Base-by-base conservation (phyloP, 2,329 filamentous ascomycete species). In the Fusarium setosum region DNA sequence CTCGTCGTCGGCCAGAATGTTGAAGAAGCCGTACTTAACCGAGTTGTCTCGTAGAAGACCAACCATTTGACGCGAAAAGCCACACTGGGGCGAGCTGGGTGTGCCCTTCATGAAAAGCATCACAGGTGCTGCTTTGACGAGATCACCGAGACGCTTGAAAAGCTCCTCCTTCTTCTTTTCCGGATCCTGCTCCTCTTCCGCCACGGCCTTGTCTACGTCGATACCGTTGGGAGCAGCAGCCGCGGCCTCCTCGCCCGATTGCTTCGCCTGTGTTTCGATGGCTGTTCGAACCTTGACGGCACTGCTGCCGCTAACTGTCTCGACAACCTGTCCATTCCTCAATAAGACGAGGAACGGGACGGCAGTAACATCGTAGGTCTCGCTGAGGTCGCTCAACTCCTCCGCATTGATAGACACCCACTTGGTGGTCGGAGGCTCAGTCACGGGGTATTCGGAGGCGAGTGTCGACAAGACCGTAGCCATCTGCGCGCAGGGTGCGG, bases 31-130 rank as follows among this genome's bases (percentile, higher is more conserved):
- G 77, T 98, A 99, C 77, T 97, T 93, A 61, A 99, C 92, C 48
- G 91, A 91, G 75, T 93, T 90, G 80, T 98, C 95, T 51, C 96
- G 88, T 72, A 99, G 81, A 44, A 99, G 87, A 23, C 84, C 89
- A 40, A 99, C 96, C 41, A 97, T 82, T 81, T 97, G 94, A 69
- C 95, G 85, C 69, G 93, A 97, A 81, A 99, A 99, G 3, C 96
- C 94, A 74, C 94, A 97, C 79, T 97, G 92, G 1, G 94, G 94
- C 29, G 88, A 86, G 67, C 90, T 92, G 0, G 94, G 94, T 4
- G 93, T 96, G n/a, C 94, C 94, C 82, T 97, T 97, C 93, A 97
- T 97, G 80, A 99, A 99, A 24, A 99, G 84, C 96, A 99, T 99
- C 29, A 99, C 94, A 0, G 94, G 93, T 29, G 96, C 95, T 6